phyloP scores from a whole-genome alignment of 2,329 filamentous ascomycete species.

The Mycocentrospora acerina region DNA sequence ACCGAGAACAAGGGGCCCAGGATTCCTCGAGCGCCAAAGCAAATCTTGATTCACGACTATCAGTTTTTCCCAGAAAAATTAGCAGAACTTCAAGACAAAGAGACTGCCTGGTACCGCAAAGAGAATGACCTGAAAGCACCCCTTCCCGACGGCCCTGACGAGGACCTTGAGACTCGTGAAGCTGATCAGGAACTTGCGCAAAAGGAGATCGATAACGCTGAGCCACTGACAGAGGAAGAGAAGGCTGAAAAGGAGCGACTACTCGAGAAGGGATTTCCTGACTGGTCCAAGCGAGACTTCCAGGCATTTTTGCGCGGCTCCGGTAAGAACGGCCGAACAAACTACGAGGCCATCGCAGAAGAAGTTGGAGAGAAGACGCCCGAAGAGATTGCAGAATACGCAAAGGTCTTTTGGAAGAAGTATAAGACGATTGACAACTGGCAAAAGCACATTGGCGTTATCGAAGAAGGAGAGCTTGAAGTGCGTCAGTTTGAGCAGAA shows the following conservation, averaged over 20 bases:
- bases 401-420: conserved; percentile 94
- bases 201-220: conserved; percentile 88
- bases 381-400: conserved; percentile 84
- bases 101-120: conserved; percentile 94
- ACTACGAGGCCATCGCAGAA: conserved; percentile 80
- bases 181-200: conserved; percentile 86
- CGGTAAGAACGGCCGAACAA: conserved; percentile 84
- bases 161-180: conserved; percentile 81
- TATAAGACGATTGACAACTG: conserved; percentile 90
- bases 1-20: conserved; percentile 88
- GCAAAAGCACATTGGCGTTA: conserved; percentile 81
- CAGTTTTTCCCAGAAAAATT: conserved; percentile 91
- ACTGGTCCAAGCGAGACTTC: conserved; percentile 97
- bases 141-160: conserved; percentile 82
- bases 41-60: conserved; percentile 89
- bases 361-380: conserved; percentile 90
- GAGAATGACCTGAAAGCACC: conserved; percentile 95
- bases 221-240: conserved; percentile 85
- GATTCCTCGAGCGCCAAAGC: conserved; percentile 91
- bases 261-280: conserved; percentile 80
- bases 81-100: conserved; percentile 88
- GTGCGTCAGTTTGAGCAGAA: conserved; percentile 87
- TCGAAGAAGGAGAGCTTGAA: conserved; percentile 91
- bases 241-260: conserved; percentile 81
- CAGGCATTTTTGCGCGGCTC: conserved; percentile 97